These are phyloP conservation scores for Apiosordaria backusii DNA, from an alignment of 495 filamentous ascomycete genomes.

Conservation along the genomic window DNA sequence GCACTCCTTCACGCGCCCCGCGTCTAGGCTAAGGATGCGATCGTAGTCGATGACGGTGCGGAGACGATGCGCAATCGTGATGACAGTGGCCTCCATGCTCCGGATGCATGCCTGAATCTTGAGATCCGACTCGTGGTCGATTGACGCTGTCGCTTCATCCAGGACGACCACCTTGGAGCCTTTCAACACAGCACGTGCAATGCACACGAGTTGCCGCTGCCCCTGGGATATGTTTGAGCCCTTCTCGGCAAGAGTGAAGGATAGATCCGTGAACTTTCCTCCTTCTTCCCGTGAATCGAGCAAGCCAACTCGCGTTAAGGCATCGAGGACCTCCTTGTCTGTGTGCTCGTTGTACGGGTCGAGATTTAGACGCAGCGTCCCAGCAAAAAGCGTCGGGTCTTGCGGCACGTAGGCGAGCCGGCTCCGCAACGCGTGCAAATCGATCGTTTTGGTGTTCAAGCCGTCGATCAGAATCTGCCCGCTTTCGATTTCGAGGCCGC, in stretches of 20 bases:
- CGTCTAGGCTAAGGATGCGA: slow-evolving; percentile 9
- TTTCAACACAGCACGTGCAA: slow-evolving; percentile 16
- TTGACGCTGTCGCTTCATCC: slow-evolving; percentile 20
- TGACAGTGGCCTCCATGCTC: slow-evolving; percentile 13
- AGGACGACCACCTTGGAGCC: slow-evolving; percentile 17
- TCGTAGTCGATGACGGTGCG: slow-evolving; percentile 20
- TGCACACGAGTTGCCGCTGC: slow-evolving; percentile 19
- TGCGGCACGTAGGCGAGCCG: slow-evolving; percentile 43
- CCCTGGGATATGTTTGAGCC: slow-evolving; percentile 21
- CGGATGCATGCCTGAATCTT: slow-evolving; percentile 18
- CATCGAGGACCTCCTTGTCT: slow-evolving; percentile 34
- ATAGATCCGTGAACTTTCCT: slow-evolving; percentile 13
- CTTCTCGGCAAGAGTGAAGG: slow-evolving; percentile 10
- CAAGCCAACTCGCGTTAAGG: slow-evolving; percentile 10
- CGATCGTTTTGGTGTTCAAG: slow-evolving; percentile 34
- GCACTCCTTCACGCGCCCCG: slow-evolving; percentile 11
- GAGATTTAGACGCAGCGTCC: slow-evolving; percentile 43
- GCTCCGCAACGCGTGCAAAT: slow-evolving; percentile 35
- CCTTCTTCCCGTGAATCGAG: slow-evolving; percentile 5
- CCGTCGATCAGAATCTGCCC: slow-evolving; percentile 44
- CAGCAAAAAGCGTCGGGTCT: slow-evolving; percentile 43
- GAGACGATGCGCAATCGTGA: slow-evolving; percentile 20
- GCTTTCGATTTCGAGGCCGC: slow-evolving; percentile 34
- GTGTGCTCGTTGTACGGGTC: slow-evolving; percentile 49
- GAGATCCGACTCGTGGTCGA: slow-evolving; percentile 16